phyloP scores from a whole-genome alignment of 345 rosid genomes.

The Hibiscus mutabilis region DNA sequence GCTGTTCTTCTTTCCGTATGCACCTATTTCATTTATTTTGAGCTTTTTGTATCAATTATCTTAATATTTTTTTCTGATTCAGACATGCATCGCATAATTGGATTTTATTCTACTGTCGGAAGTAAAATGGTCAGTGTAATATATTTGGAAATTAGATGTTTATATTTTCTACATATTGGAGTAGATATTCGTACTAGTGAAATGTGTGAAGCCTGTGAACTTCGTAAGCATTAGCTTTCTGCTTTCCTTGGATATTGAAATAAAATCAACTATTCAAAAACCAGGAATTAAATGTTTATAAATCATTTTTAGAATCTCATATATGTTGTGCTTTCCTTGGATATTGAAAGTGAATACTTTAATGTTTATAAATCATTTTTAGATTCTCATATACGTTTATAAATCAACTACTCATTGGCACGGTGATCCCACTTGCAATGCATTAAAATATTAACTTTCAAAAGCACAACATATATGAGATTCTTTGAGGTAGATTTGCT shows the following conservation, averaged over 20 bases:
- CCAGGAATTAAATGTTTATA: not conserved
- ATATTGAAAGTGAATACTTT: not conserved
- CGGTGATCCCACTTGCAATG: too few relatives aligned
- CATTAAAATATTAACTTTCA: too few relatives aligned
- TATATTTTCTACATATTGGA: not conserved
- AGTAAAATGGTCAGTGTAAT: not conserved
- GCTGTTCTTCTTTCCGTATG: conserved; percentile 80
- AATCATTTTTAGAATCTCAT: not conserved
- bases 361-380: not conserved
- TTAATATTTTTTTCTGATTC: not conserved
- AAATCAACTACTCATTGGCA: too few relatives aligned
- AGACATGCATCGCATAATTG: not conserved
- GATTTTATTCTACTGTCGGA: not conserved
- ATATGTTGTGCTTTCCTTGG: not conserved
- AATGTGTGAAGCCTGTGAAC: not conserved
- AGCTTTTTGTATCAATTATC: not conserved
- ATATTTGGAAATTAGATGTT: not conserved
- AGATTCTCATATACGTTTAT: too few relatives aligned
- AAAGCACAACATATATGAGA: too few relatives aligned
- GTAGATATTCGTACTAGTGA: not conserved
- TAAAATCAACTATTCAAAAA: not conserved
- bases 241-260: not conserved
- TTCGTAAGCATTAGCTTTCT: not conserved
- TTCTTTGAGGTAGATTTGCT: not conserved
- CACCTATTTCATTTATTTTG: conserved; percentile 8